Percentiles rank a stretch among this genome's conserved stretches.
Conservation (phyloP, 1,139 yeast species). For the Schizosaccharomyces versatilis region DNA sequence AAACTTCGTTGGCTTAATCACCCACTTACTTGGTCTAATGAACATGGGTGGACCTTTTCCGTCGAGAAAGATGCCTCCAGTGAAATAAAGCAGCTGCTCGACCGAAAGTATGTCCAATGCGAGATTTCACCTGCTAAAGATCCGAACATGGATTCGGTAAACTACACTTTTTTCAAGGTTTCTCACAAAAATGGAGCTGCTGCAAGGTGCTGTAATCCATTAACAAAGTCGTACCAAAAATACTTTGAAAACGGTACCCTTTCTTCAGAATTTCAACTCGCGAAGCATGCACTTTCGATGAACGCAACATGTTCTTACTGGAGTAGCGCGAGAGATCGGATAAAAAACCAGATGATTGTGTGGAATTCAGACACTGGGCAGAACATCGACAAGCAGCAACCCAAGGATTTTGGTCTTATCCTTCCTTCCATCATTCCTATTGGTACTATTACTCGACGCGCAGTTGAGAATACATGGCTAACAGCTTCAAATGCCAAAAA, state of each 20-base stretch:
- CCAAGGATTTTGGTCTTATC: conserved; percentile 41
- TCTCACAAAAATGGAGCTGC: conserved; percentile 79
- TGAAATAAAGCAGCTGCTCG: conserved; percentile 22
- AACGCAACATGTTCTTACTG: conserved; percentile 76
- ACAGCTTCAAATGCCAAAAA: conserved; percentile 88
- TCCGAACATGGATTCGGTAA: conserved; percentile 14
- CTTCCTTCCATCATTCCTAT: conserved; percentile 67
- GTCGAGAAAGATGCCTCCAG: conserved; percentile 25
- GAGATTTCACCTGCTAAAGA: conserved; percentile 20
- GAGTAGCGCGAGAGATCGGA: conserved; percentile 75
- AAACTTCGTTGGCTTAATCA: conserved; percentile 67
- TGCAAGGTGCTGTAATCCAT: conserved; percentile 52
- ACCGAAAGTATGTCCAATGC: conserved; percentile 31
- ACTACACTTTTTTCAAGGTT: conserved; percentile 32
- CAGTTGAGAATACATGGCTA: conserved; percentile 93
- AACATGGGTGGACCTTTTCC: conserved; percentile 73
- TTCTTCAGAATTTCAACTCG: conserved; percentile 49
- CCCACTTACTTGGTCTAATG: conserved; percentile 61
- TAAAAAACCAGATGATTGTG: conserved; percentile 67
- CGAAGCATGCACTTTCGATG: conserved; percentile 52
- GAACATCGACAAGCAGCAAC: conserved; percentile 12
- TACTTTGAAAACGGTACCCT: conserved; percentile 55
- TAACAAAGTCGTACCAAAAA: conserved; percentile 53
- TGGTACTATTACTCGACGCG: conserved; percentile 94
- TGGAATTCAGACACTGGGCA: conserved; percentile 21